Percentiles rank a stretch among this genome's conserved stretches.
Conservation (phyloP, 257 asterid species). For the Solanum arcanum region DNA sequence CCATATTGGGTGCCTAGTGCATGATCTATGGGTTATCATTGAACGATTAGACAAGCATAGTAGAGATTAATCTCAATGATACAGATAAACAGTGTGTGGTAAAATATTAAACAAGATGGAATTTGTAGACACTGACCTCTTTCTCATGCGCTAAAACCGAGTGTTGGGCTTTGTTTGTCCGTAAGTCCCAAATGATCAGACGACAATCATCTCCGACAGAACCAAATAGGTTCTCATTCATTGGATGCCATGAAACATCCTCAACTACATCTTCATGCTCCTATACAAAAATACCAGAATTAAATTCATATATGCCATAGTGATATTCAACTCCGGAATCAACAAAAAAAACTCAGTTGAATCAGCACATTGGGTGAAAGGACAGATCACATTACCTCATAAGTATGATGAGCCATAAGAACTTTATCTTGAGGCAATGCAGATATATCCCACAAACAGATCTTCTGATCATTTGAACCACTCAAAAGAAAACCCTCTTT, state of each 20-base stretch:
- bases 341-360: not conserved
- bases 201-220: slow-evolving; percentile 96
- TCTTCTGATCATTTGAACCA: slow-evolving; percentile 76
- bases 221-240: slow-evolving; percentile 72
- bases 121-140: slow-evolving; percentile 35
- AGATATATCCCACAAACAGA: slow-evolving; percentile 86
- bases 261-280: slow-evolving; percentile 74
- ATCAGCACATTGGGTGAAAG: not conserved
- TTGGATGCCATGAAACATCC: slow-evolving; percentile 86
- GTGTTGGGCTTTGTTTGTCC: slow-evolving; percentile 71
- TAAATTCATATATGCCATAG: not conserved
- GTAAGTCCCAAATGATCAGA: slow-evolving; percentile 83
- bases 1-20: not conserved
- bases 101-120: not conserved
- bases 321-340: not conserved
- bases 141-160: slow-evolving; percentile 63
- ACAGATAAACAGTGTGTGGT: not conserved
- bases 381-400: slow-evolving; percentile 35
- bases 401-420: slow-evolving; percentile 48
- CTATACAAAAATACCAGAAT: slow-evolving; percentile 17
- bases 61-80: not conserved
- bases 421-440: slow-evolving; percentile 49
- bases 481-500: slow-evolving; percentile 77
- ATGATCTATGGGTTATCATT: not conserved
- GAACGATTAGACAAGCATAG: not conserved